Conservation (phyloP, 371 early-diverging fungal genomes). For the Amoeboradix gromovi region DNA sequence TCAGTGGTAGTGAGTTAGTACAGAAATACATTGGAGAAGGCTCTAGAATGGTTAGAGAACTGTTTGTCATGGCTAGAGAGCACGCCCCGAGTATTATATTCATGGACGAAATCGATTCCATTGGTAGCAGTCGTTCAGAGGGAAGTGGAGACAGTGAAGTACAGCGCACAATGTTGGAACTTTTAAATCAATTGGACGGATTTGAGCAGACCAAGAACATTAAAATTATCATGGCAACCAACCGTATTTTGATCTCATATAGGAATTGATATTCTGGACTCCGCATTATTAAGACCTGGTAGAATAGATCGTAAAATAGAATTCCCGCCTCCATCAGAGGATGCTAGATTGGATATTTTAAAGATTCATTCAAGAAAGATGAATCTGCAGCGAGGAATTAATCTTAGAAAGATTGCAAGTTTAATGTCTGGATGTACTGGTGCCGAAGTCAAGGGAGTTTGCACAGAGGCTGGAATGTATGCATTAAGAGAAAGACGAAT, state of each 20-base stretch:
- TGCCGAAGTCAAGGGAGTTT: constrained; percentile 96
- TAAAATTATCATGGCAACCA: constrained; percentile 99
- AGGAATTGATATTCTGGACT: constrained; percentile 78
- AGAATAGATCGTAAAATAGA: constrained; percentile 99
- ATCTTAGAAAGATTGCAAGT: constrained; percentile 80
- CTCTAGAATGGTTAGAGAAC: constrained; percentile 92
- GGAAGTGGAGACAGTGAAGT: constrained; percentile 89
- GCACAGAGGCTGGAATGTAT: constrained; percentile 99
- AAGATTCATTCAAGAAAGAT: constrained; percentile 98
- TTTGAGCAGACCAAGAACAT: constrained; percentile 96
- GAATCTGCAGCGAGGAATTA: constrained; percentile 94
- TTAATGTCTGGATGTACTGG: constrained; percentile 84
- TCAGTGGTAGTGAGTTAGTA: constrained; percentile 95
- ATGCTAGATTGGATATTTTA: constrained; percentile 86
- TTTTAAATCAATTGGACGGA: constrained; percentile 88
- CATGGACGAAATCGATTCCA: constrained; percentile 99
- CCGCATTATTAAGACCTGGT: constrained; percentile 87
- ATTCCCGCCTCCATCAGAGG: constrained; percentile 93
- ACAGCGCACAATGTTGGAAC: constrained; percentile 65
- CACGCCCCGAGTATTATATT: constrained; percentile 97
- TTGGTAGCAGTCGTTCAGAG: constrained; percentile 33
- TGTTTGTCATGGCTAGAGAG: constrained; percentile 96
- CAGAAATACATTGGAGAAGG: constrained; percentile 99
- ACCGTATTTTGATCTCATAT: constrained; percentile 20
- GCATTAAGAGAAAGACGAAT: constrained; percentile 96